Evolutionary conservation across 129 eudicot genomes (phyloP).

Genomic region (Pulicaria dysenterica): DNA sequence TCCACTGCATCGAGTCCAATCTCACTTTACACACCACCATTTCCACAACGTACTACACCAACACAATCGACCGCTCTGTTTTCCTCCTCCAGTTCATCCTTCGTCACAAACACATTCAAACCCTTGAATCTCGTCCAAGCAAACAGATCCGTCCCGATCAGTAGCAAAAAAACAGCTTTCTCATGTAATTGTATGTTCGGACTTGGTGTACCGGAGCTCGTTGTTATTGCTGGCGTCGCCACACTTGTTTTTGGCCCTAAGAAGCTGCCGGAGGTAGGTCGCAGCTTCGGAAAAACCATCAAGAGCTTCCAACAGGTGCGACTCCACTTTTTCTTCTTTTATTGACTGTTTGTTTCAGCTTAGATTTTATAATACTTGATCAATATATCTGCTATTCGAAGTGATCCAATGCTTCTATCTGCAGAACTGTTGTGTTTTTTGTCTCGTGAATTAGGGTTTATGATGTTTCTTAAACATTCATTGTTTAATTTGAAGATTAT

Average conservation of each 20-base stretch:
- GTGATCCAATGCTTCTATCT: not conserved
- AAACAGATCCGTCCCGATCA: conserved; percentile 21
- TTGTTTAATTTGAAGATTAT: not conserved
- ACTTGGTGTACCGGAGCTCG: conserved; percentile 90
- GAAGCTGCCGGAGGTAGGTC: conserved; percentile 84
- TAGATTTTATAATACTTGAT: conserved; percentile 2
- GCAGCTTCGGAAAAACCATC: conserved; percentile 78
- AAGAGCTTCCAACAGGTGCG: conserved; percentile 89
- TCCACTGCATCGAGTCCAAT: conserved; percentile 7
- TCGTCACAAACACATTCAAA: conserved; percentile 25
- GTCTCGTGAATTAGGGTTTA: conserved; percentile 4
- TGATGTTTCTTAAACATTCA: not conserved
- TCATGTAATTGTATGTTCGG: conserved; percentile 72
- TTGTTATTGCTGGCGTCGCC: conserved; percentile 82
- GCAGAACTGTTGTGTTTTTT: not conserved
- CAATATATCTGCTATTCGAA: not conserved
- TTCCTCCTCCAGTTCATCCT: conserved; percentile 29
- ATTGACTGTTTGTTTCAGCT: not conserved
- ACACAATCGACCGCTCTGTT: conserved; percentile 7
- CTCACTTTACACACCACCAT: conserved; percentile 25
- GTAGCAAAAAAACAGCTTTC: conserved; percentile 33
- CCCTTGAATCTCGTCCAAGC: conserved; percentile 21
- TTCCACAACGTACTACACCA: conserved; percentile 10
- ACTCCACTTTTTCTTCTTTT: not conserved
- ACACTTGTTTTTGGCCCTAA: conserved; percentile 88